Conservation (phyloP, 2,329 filamentous ascomycete genomes). For the Cercospora zeina region DNA sequence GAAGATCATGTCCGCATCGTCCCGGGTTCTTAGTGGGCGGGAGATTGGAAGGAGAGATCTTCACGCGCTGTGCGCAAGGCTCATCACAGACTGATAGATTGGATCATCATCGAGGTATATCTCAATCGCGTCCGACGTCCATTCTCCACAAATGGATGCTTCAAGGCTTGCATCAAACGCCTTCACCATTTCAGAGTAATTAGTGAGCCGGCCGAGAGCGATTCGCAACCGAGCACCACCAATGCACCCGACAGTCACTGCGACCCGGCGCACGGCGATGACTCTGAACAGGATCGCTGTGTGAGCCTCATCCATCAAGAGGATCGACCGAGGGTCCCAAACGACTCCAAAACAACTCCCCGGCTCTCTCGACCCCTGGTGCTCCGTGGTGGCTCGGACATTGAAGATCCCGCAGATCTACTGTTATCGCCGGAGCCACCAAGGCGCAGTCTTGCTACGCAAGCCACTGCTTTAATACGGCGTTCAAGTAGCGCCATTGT, state of each 20-base stretch:
- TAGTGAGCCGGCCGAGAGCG: slow-evolving; percentile 2
- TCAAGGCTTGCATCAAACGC: slow-evolving; percentile 5
- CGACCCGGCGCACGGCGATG: not conserved
- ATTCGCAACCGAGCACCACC: not conserved
- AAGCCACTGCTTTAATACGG: not conserved
- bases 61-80: not conserved
- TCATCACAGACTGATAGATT: not conserved
- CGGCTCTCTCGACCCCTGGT: not conserved
- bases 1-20: slow-evolving; percentile 5
- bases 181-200: not conserved
- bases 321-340: not conserved
- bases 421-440: not conserved
- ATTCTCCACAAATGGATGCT: not conserved
- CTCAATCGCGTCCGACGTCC: not conserved
- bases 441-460: not conserved
- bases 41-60: slow-evolving; percentile 1
- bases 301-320: not conserved
- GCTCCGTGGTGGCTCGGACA: slow-evolving; percentile 4
- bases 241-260: not conserved
- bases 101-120: slow-evolving; percentile 1
- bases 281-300: not conserved
- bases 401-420: not conserved
- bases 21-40: slow-evolving; percentile 5
- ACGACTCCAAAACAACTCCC: not conserved
- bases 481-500: slow-evolving; percentile 1